Conservation (phyloP, 495 filamentous ascomycete genomes). For the Neurospora intermedia region DNA sequence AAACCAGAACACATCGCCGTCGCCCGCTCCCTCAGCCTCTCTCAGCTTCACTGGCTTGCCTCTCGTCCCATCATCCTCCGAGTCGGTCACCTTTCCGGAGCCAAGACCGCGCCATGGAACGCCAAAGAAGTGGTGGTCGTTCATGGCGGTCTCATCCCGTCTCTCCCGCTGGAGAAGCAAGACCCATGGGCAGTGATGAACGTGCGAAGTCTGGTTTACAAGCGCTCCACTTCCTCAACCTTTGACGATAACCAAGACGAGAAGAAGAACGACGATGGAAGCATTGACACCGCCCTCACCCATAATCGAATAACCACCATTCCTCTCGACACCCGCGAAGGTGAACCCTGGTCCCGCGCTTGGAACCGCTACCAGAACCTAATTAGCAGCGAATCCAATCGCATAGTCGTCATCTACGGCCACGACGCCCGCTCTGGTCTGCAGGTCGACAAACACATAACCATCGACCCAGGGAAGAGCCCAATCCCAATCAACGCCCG, state of each 20-base stretch:
- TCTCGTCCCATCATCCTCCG: constrained; percentile 64
- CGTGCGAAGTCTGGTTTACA: constrained; percentile 61
- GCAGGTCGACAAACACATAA: constrained; percentile 23
- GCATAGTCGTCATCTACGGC: constrained; percentile 62
- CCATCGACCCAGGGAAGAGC: constrained; percentile 4
- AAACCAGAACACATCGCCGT: constrained; percentile 20
- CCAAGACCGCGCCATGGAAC: constrained; percentile 21
- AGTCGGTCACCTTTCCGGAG: constrained; percentile 43
- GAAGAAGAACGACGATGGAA: not conserved
- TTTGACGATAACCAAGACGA: not conserved
- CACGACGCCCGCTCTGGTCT: constrained; percentile 71
- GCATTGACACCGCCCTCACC: not conserved
- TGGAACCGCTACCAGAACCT: constrained; percentile 30
- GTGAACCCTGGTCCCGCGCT: constrained; percentile 58
- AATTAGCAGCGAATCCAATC: constrained; percentile 7
- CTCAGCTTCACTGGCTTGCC: constrained; percentile 61
- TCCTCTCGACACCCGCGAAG: constrained; percentile 46
- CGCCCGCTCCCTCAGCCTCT: constrained; percentile 23
- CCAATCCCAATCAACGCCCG: not conserved
- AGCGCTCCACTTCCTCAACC: not conserved
- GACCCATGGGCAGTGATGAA: constrained; percentile 80
- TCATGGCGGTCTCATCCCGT: constrained; percentile 76
- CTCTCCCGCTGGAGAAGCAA: constrained; percentile 56
- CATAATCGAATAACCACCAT: constrained; percentile 32
- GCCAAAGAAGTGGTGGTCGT: constrained; percentile 60